Evolutionary conservation across 2,329 filamentous ascomycete genomes (phyloP).

Genomic region (Penicillium sp.): DNA sequence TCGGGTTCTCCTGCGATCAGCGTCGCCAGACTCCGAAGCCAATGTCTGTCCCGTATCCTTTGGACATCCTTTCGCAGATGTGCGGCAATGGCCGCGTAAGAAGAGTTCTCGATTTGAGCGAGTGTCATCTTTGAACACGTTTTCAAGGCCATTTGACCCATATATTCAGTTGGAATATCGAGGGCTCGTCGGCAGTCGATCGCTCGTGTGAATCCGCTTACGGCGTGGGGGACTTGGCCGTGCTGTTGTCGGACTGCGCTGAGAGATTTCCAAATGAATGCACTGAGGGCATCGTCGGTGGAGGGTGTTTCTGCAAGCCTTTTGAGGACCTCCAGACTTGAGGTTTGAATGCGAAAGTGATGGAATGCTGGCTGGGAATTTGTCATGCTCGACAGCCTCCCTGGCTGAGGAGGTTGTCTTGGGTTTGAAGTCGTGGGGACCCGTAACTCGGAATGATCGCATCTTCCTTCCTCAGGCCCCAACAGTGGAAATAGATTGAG

Average conservation of each 20-base stretch:
- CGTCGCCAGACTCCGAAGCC: conserved; percentile 35
- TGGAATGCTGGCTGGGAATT: conserved; percentile 4
- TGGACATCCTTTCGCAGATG: conserved; percentile 28
- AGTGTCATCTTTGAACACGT: conserved; percentile 25
- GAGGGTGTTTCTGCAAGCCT: conserved; percentile 26
- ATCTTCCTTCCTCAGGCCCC: not conserved
- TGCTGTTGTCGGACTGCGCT: conserved; percentile 25
- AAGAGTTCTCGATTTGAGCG: conserved; percentile 22
- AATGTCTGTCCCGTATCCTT: conserved; percentile 22
- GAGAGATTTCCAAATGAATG: conserved; percentile 40
- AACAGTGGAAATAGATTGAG: conserved; percentile 7
- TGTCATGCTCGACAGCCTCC: not conserved
- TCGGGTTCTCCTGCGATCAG: conserved; percentile 32
- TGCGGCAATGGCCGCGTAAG: conserved; percentile 19
- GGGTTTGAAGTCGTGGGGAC: not conserved
- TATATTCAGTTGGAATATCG: conserved; percentile 31
- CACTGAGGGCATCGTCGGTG: conserved; percentile 37
- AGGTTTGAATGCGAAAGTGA: conserved; percentile 25
- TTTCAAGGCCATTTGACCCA: conserved; percentile 34
- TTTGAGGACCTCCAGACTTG: conserved; percentile 3
- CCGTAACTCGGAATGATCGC: conserved; percentile 7
- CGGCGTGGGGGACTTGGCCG: conserved; percentile 14
- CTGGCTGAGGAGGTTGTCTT: not conserved
- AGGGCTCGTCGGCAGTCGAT: conserved; percentile 32
- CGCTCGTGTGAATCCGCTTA: conserved; percentile 32